Conservation (phyloP, 257 asterid species). For the Solanum sejunctum region DNA sequence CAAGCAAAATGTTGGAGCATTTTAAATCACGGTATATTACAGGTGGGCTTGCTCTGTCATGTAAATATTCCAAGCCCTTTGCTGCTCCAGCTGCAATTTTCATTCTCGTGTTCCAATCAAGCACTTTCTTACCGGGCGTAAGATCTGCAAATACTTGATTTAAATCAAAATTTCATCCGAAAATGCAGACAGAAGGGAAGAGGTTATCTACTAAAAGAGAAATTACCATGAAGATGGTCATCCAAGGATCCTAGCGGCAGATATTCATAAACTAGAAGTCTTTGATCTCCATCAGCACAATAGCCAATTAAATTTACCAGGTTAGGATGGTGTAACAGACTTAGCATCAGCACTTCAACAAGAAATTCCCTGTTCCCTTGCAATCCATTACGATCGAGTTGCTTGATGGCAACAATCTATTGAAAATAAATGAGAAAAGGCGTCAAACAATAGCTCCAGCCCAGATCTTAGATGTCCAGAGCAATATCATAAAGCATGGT, state of each 20-base stretch:
- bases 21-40: too few species aligned
- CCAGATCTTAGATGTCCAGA: not conserved
- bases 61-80: too few species aligned
- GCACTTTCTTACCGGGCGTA: constrained; percentile 30
- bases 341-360: too few species aligned
- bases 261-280: too few species aligned
- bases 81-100: too few species aligned
- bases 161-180: not conserved
- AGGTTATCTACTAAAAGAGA: not conserved
- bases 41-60: too few species aligned
- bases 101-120: constrained; percentile 21
- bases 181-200: not conserved
- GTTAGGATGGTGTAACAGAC: too few species aligned
- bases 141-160: constrained; percentile 31
- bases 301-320: too few species aligned
- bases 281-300: too few species aligned
- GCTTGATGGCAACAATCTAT: constrained; percentile 92
- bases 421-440: not conserved
- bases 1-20: too few species aligned
- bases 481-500: not conserved
- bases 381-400: constrained; percentile 50
- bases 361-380: too few species aligned
- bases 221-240: constrained; percentile 12
- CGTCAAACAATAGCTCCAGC: not conserved
- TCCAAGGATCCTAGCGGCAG: too few species aligned